Evolutionary conservation across 345 rosid genomes (phyloP).

Genomic region (Bruguiera gymnorhiza): DNA sequence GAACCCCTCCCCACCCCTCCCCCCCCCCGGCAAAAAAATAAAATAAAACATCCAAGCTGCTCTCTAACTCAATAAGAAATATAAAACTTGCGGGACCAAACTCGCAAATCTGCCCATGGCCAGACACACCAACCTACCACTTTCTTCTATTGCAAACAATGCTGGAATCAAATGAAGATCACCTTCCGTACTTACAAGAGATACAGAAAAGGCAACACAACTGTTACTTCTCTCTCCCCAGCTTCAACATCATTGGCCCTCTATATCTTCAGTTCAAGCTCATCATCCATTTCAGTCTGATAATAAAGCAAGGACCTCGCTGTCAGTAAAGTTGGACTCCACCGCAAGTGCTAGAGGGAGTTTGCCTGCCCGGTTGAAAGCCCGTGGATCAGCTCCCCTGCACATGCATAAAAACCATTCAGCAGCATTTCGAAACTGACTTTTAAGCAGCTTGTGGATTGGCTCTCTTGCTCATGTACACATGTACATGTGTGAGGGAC

Average conservation of each 20-base stretch:
- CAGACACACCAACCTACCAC: conserved; percentile 44
- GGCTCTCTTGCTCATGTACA: too few species aligned
- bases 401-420: conserved; percentile 6
- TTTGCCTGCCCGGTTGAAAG: conserved; percentile 61
- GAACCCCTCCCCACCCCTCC: conserved; percentile 1
- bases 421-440: not conserved
- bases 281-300: conserved; percentile 59
- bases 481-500: too few species aligned
- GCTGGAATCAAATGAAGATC: conserved; percentile 20
- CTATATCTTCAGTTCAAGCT: not conserved
- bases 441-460: too few species aligned
- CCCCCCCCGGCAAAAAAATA: too few species aligned
- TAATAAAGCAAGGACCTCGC: conserved; percentile 60
- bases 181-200: conserved; percentile 21
- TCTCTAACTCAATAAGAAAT: conserved; percentile 10
- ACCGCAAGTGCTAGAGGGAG: conserved; percentile 55
- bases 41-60: conserved; percentile 23
- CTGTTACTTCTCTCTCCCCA: conserved; percentile 22
- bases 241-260: conserved; percentile 15
- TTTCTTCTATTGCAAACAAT: conserved; percentile 21
- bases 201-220: conserved; percentile 23
- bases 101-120: conserved; percentile 32
- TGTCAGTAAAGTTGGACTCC: conserved; percentile 53
- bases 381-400: conserved; percentile 90
- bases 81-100: conserved; percentile 19